Conservation (phyloP, 1,284 basidiomycete genomes). For the Cutaneotrichosporon sp. region DNA sequence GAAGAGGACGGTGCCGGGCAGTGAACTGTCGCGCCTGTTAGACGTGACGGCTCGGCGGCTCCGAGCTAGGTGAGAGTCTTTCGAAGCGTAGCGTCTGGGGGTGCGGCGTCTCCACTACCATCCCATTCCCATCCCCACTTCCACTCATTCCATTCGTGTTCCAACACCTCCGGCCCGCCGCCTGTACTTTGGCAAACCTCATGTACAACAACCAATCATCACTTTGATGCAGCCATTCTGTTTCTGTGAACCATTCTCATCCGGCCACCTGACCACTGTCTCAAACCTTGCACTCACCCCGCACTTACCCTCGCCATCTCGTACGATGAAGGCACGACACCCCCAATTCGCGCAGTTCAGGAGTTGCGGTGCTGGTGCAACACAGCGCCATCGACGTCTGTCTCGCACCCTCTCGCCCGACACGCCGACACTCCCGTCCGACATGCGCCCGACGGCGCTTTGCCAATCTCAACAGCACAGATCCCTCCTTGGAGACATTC, state of each 20-base stretch:
- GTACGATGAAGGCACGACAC: not conserved
- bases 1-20: not conserved
- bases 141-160: not conserved
- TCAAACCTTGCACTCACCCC: not conserved
- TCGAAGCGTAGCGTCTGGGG: not conserved
- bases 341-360: too few relatives aligned
- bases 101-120: too few relatives aligned
- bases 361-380: too few relatives aligned
- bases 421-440: too few relatives aligned
- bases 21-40: conserved; percentile 1
- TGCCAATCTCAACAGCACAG: too few relatives aligned
- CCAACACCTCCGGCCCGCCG: not conserved
- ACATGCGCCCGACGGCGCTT: too few relatives aligned
- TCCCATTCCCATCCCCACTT: too few relatives aligned
- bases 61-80: conserved; percentile 17
- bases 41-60: conserved; percentile 10
- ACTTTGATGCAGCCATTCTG: not conserved
- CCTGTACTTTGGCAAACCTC: not conserved
- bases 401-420: too few relatives aligned
- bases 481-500: too few relatives aligned
- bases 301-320: too few relatives aligned
- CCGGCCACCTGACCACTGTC: not conserved
- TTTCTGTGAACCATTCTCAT: not conserved
- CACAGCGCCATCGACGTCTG: too few relatives aligned
- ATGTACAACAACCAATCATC: not conserved